phyloP scores from a whole-genome alignment of 2,329 filamentous ascomycete genomes.

The Aureobasidium sp. region DNA sequence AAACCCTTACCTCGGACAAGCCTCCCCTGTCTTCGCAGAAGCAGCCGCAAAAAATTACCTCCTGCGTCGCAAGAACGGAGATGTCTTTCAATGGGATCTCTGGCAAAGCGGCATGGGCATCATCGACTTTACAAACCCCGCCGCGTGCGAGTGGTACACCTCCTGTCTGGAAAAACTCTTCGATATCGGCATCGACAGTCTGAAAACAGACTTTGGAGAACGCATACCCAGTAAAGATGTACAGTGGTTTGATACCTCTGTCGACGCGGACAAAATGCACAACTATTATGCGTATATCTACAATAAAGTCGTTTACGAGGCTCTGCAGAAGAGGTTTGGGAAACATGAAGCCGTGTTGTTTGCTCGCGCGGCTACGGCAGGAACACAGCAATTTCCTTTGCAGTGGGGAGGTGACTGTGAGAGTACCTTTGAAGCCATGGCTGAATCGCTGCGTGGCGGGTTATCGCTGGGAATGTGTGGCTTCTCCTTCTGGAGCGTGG shows the following conservation, averaged over 20 bases:
- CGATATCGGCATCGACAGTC: constrained; percentile 59
- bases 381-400: constrained; percentile 60
- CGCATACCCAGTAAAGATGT: constrained; percentile 59
- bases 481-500: constrained; percentile 61
- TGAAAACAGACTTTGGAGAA: constrained; percentile 73
- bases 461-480: constrained; percentile 56
- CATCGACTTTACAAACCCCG: constrained; percentile 66
- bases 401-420: constrained; percentile 69
- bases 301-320: constrained; percentile 62
- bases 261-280: constrained; percentile 62
- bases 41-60: constrained; percentile 60
- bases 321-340: constrained; percentile 48
- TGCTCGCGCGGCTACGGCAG: constrained; percentile 58
- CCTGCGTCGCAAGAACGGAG: constrained; percentile 58
- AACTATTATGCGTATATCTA: constrained; percentile 70
- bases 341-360: constrained; percentile 54
- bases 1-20: constrained; percentile 65
- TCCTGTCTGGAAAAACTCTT: constrained; percentile 55
- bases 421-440: constrained; percentile 64
- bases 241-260: constrained; percentile 51
- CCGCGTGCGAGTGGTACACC: constrained; percentile 57
- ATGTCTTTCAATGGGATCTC: constrained; percentile 67
- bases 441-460: constrained; percentile 60
- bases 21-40: constrained; percentile 56
- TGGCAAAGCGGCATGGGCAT: constrained; percentile 73